Conservation (phyloP, 78 protist species). For the Trichosphaerium sp. region DNA sequence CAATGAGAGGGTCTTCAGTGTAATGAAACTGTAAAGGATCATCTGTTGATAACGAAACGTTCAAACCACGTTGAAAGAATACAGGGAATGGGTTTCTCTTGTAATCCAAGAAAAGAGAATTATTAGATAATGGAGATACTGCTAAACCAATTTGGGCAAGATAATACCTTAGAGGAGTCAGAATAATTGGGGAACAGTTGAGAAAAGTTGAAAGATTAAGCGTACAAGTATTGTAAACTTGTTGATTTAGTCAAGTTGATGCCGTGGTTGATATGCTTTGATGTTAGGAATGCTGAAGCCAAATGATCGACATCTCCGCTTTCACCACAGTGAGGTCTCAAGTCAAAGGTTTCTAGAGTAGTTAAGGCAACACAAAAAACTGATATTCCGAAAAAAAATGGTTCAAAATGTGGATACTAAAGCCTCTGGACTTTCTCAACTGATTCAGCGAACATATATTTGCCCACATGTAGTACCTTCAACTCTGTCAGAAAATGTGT, state of each 20-base stretch:
- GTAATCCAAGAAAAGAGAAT: conserved; percentile 77
- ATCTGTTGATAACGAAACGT: conserved; percentile 90
- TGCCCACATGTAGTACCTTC: conserved; percentile 82
- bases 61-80: conserved; percentile 79
- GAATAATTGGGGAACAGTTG: not conserved
- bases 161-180: conserved; percentile 42
- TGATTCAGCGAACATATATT: conserved; percentile 78
- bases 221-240: conserved; percentile 82
- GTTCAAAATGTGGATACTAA: not conserved
- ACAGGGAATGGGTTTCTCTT: conserved; percentile 80
- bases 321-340: conserved; percentile 93
- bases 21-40: conserved; percentile 94
- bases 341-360: conserved; percentile 48
- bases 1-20: conserved; percentile 95
- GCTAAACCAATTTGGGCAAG: conserved; percentile 80
- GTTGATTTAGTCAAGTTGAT: conserved; percentile 77
- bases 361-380: not conserved
- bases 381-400: not conserved
- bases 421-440: conserved; percentile 47
- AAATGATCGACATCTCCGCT: conserved; percentile 78
- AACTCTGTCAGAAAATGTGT: too few species aligned
- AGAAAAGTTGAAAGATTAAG: not conserved
- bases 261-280: conserved; percentile 91
- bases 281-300: conserved; percentile 58
- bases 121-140: conserved; percentile 91